Base-by-base conservation (phyloP, 169 alveolate species). In the Plasmodium gonderi region DNA sequence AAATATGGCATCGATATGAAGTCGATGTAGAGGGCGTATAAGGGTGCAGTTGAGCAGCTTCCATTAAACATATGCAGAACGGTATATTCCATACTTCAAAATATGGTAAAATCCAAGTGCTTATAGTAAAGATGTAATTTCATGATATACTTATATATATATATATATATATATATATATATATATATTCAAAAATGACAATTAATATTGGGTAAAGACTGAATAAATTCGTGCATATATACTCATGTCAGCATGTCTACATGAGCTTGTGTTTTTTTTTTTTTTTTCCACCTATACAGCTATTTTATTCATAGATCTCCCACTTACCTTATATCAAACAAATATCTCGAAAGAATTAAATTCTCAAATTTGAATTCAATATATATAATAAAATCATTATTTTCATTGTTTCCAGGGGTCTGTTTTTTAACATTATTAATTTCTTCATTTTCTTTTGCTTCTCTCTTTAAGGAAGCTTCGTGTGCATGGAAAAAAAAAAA, bases 371-470 rank as follows among this genome's bases (percentile, higher is more conserved):
- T 51, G 20, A 75, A 60, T 74, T 85, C 92, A 49, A 85, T 20
- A 64, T 85, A 85, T 75, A 75, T 26, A 29, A 85, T 85, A 85
- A 85, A 85, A 85, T 85, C 69, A 45, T 85, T 85, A 60, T 51
- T 75, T 7, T 85, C 79, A 17, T 23, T 36, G 45, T 23, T 54
- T 0, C 65, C 87, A 20, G 5, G 17, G 5, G 74, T 11, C 1
- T 26, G 14, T 23, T 36, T 75, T 42, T 38, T 74, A 36, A 47
- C 44, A 17, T 51, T 26, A 0, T 20, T 40, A 2, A 36, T 75
- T 85, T 85, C 92, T 38, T 68, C 67, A 85, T 85, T 75, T 60
- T 85, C 80, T 85, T 85, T 85, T 54, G 40, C 87, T 17, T 85
- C 92, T 76, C 87, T 85, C 44, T 2, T 74, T 49, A 85, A 45